Evolutionary conservation across 163 green algal species (phyloP), one percentile per base, ranked within the genome.

Genomic region (Picocystis sp.): DNA sequence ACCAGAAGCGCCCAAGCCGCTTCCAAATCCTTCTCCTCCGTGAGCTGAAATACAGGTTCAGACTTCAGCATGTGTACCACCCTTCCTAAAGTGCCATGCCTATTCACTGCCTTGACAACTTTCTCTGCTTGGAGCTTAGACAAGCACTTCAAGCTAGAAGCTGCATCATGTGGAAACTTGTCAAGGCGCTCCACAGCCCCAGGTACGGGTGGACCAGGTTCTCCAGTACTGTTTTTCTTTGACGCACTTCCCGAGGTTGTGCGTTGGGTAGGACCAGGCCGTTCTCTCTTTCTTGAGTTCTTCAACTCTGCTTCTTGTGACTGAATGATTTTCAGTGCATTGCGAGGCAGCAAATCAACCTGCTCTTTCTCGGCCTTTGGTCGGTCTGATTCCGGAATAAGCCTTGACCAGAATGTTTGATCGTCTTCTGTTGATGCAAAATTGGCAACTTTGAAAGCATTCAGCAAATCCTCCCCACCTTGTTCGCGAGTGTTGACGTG

Each of bases 381-480:
- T 47, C 43, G n/a, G 15, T 58, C 29, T 19, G 44, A 15, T 8
- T 45, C 53, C 14, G 64, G 51, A 33, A 75, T 75, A 10, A 75
- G 65, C 1, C 59, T 22, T 22, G 51, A 79, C 81, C 81, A 92
- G 54, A 92, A 92, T 11, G 70, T 75, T 2, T 73, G 57, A 43
- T 92, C 81, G 23, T 89, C 70, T 3, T 74, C 62, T 43, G 52
- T 65, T 17, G 60, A 76, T 41, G 82, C 84, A 69, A 96, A 96
- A 17, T 85, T 94, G 10, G 84, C 84, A 41, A 96, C 88, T 54
- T 93, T 95, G 79, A 96, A 96, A 38, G 62, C 66, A 35, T 52
- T 76, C 41, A 96, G 76, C 58, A 96, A 75, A 12, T 94, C 83
- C 25, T 62, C 64, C 0, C 56, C 65, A 1, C 33, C 62, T 11